Conservation (phyloP, 139 green algal genomes). For the Volvox reticuliferus region DNA sequence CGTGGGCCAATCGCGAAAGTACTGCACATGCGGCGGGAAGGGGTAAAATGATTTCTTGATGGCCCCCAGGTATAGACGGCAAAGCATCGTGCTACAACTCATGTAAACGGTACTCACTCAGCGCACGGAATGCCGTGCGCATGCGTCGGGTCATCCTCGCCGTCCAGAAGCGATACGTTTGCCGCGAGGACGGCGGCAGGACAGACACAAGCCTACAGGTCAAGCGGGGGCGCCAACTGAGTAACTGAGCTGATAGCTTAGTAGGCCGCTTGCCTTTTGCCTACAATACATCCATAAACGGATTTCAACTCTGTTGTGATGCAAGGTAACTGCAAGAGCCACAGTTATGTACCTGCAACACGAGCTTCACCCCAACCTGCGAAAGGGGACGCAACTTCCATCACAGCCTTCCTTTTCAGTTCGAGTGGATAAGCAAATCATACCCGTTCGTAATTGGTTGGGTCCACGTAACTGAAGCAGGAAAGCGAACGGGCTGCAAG, state of each 20-base stretch:
- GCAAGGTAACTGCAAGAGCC: too few species aligned
- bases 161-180: constrained; percentile 1
- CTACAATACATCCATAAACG: neutral
- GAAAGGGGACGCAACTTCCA: neutral
- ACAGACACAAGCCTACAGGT: constrained; percentile 18
- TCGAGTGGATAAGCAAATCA: neutral
- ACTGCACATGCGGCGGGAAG: neutral
- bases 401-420: neutral
- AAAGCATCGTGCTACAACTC: too few species aligned
- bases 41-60: too few species aligned
- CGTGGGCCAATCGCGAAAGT: constrained; percentile 1
- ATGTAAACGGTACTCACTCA: neutral
- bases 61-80: too few species aligned
- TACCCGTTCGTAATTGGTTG: constrained; percentile 17
- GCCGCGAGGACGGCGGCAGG: constrained; percentile 6
- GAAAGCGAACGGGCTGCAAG: constrained; percentile 8
- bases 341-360: neutral
- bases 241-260: too few species aligned
- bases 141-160: neutral
- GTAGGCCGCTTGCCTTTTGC: too few species aligned
- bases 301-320: neutral
- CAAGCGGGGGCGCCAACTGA: too few species aligned
- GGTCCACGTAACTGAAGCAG: constrained; percentile 16
- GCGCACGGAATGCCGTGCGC: neutral
- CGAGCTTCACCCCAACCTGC: constrained; percentile 26